Conservation (phyloP, 371 early-diverging fungal species). For the Fennellomyces sp. region DNA sequence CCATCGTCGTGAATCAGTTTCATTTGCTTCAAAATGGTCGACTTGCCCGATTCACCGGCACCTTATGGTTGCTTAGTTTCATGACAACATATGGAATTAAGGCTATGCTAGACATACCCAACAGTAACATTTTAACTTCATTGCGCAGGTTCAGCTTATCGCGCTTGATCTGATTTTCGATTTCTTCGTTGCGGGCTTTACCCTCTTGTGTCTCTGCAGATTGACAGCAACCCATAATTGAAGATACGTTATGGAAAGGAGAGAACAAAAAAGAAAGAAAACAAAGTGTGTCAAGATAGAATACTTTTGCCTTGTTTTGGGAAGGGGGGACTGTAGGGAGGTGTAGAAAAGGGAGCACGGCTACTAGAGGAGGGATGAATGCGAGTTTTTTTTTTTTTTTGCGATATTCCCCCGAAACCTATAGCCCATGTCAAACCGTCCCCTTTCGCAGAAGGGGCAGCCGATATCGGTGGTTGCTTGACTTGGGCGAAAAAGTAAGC, state of each 20-base stretch:
- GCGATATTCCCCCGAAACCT: too few species aligned
- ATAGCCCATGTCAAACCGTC: too few species aligned
- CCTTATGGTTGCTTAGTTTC: slow-evolving; percentile 59
- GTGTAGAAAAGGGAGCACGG: background rate
- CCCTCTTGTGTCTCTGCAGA: slow-evolving; percentile 81
- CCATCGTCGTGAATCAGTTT: slow-evolving; percentile 94
- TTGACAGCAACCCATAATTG: slow-evolving; percentile 84
- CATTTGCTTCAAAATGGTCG: slow-evolving; percentile 97
- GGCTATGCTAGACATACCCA: slow-evolving; percentile 61
- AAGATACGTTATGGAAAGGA: slow-evolving; percentile 2
- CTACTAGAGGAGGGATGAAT: background rate
- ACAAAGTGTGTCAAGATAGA: background rate
- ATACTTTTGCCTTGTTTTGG: slow-evolving; percentile 1
- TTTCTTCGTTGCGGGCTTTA: slow-evolving; percentile 80
- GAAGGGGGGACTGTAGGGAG: background rate
- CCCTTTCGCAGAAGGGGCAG: too few species aligned
- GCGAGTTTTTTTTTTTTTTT: slow-evolving; percentile 7
- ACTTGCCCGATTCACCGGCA: slow-evolving; percentile 97
- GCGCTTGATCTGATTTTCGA: slow-evolving; percentile 82
- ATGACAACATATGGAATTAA: slow-evolving; percentile 20
- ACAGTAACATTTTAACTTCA: slow-evolving; percentile 92
- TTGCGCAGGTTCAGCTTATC: slow-evolving; percentile 78
- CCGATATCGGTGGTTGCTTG: background rate
- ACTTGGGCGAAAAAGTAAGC: too few species aligned
- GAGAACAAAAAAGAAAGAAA: slow-evolving; percentile 10